Base-by-base conservation (phyloP, 2,329 filamentous ascomycete species). In the Diaporthe destruens region DNA sequence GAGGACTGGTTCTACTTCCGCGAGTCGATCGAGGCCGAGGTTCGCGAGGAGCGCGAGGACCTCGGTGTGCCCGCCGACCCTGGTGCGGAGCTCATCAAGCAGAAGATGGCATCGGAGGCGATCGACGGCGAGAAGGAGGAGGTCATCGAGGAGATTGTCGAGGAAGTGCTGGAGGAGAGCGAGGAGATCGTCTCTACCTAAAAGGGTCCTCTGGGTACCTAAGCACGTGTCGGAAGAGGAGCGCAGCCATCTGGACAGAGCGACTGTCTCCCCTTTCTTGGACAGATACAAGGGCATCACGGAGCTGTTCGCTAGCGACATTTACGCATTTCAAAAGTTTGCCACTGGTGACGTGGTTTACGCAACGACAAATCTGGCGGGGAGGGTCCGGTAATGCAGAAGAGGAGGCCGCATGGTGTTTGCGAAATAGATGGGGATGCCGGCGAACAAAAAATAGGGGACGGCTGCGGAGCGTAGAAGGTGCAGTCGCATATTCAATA, bases 1-100 rank as follows among this genome's bases (percentile, higher is more conserved):
- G 90, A 93, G 77, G 96, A 98, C 84, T 99, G 96, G 96, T 83
- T 92, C 78, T 90, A 90, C 72, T 99, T 95, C 94, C 89, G 95
- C 80, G 90, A 90, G 79, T 86, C 88, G 74, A 89, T 94, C 76
- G 91, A 93, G 83, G 88, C 88, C 76, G 91, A 97, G 79, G 82
- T 96, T 63, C 82, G 84, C 74, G 92, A 94, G 78, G 94, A 97
- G 83, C 89, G 93, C 73, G 87, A 88, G 67, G 89, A 86, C 8
- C 83, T 90, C 57, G 93, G 93, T 68, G 82, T 96, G 76, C 89
- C 92, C 56, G 86, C 87, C 73, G 87, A 94, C 77, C 89, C 88
- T 44, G 87, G 91, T 69, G 90, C 91, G 77, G 88, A 86, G 75
- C 84, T 92, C 44, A 83, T 91, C 74, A 88, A 89, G 77, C 84